Base-by-base conservation (phyloP, 305 asterid genomes). In the Caryopteris hybrid region DNA sequence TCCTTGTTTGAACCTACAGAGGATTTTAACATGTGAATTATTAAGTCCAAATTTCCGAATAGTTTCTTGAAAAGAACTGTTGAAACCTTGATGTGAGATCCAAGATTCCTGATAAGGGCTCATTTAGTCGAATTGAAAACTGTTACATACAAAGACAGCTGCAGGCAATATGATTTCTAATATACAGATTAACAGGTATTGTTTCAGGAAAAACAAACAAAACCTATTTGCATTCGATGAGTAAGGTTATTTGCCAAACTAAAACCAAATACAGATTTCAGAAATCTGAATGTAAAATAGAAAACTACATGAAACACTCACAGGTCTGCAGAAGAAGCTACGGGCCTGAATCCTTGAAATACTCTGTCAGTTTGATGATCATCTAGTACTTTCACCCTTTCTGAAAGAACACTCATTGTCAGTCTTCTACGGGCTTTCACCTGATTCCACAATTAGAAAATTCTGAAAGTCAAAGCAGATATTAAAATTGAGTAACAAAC, bases 321-420 rank as follows among this genome's bases (percentile, higher is more conserved):
- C 90, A 81, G 72, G 36, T 73, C 83, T 45, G 81, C 83, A 25
- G 86, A 64, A 27, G 87, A 79, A 80, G 94, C 97, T 23, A 85
- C 81, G 14, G 98, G 94, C 77, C 81, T 86, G 72, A 88, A 87
- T 75, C 90, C 84, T 61, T 74, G 92, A 76, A 90, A 84, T 31
- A 90, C 88, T 25, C 65, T 73, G 78, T 83, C 90, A 61, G 85
- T 69, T 66, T 78, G 87, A 68, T 79, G 73, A 69, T 85, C 83
- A 55, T 82, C 87, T 38, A 90, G 74, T 31, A 92, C 87, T 86
- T 88, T 88, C 60, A 74, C 74, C 82, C 97, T 86, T 81, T 85
- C 87, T 59, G 79, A 71, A 73, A 90, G 96, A 61, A 74, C 94
- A 69, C 85, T 82, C 64, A 66, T 83, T 50, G 96, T 63, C 63